Conservation (phyloP, 225 moss, liverwort and hornwort species). For the Takakia lepidozioides region DNA sequence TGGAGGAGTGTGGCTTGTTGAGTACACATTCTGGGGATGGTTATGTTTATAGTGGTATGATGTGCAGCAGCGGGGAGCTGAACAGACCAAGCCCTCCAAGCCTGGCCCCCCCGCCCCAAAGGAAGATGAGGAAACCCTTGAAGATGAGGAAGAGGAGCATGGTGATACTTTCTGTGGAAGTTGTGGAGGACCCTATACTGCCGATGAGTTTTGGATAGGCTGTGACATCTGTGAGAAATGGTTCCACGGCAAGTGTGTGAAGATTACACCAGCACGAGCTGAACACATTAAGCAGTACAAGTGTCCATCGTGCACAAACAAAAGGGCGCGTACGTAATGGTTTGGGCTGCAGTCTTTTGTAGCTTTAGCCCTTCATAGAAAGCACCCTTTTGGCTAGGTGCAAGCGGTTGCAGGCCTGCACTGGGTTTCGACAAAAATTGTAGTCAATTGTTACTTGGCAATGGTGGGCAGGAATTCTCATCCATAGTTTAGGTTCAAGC, state of each 20-base stretch:
- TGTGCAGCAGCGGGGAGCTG: slow-evolving; percentile 28
- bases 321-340: slow-evolving; percentile 36
- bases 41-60: too few species aligned
- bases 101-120: slow-evolving; percentile 11
- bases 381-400: background rate
- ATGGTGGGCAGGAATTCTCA: too few species aligned
- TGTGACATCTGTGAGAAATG: slow-evolving; percentile 39
- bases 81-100: slow-evolving; percentile 8
- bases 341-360: slow-evolving; percentile 6
- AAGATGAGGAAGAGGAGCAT: slow-evolving; percentile 35
- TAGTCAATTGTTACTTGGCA: background rate
- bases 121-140: slow-evolving; percentile 27
- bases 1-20: too few species aligned
- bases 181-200: slow-evolving; percentile 27
- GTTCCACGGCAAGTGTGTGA: slow-evolving; percentile 42
- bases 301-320: slow-evolving; percentile 30
- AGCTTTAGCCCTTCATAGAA: slow-evolving; percentile 1
- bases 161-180: slow-evolving; percentile 30
- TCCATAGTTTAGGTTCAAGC: too few species aligned
- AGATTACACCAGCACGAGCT: slow-evolving; percentile 35
- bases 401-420: background rate
- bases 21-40: too few species aligned
- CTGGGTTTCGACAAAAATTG: background rate
- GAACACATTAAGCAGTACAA: slow-evolving; percentile 42
- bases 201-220: slow-evolving; percentile 36